Evolutionary conservation across 2,329 filamentous ascomycete genomes (phyloP), one percentile per base, ranked within the genome.

Genomic region (Fusarium sacchari): DNA sequence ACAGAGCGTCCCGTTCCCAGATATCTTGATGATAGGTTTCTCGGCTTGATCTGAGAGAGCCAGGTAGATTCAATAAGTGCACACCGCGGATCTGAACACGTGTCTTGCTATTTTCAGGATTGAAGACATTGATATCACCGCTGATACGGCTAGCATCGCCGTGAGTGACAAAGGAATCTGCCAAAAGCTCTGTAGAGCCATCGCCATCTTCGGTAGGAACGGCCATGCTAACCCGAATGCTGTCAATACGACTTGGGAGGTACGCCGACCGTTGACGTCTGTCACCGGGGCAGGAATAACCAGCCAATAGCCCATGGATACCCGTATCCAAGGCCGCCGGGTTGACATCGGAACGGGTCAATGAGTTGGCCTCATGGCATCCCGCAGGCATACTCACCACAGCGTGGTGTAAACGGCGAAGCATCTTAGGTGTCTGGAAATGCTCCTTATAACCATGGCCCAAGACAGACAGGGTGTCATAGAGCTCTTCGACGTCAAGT

Each of bases 1-100:
- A 28, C 7, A 53, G 20, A 53, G n/a, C 49, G 24, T 53, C 49
- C 18, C 49, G 49, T 6, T 36, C 24, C 49, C 49, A 53, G 18
- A 53, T 53, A 20, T 53, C 49, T 53, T 53, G 49, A 37, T 53
- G 49, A 28, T 53, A 53, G 15, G 8, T 6, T 37, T 53, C 30
- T 53, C 49, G 49, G 13, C 24, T 24, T 4, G 32, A 53, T 22
- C 24, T 37, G 17, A 36, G 49, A 7, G 49, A 53, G 22, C 49
- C 49, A 7, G 49, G 49, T 0, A 53, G 24, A 22, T 53, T 53
- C 3, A 53, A 4, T 3, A 53, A 22, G 18, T 53, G 49, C 8
- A 37, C 49, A 0, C 49, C 49, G 13, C 49, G 32, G 37, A 53
- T 53, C 49, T 53, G 49, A 28, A 53, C 3, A 28, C 37, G 49